phyloP scores from a whole-genome alignment of 1,284 basidiomycete genomes.

The Ceratobasidium sp. region DNA sequence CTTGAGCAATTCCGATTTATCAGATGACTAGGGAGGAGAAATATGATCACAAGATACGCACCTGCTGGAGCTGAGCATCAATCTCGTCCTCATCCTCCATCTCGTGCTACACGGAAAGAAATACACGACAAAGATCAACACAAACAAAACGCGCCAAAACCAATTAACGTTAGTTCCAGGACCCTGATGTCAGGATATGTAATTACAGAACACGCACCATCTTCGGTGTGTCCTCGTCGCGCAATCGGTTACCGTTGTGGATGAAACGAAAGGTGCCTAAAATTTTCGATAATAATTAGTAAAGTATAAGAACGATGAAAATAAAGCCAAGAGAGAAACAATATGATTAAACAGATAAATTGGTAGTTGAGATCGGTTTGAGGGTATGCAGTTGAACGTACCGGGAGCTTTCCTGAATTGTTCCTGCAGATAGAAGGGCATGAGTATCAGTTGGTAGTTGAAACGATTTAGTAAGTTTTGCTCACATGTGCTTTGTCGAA shows the following conservation, averaged over 20 bases:
- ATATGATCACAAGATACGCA: no score
- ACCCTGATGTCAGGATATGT: not conserved
- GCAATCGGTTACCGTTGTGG: constrained; percentile 20
- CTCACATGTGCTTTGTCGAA: constrained; percentile 37
- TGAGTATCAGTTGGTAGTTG: not conserved
- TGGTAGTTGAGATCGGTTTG: not conserved
- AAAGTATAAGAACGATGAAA: not conserved
- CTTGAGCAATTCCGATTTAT: not conserved
- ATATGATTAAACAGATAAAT: not conserved
- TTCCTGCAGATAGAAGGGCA: not conserved
- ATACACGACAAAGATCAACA: no score
- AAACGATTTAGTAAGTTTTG: not conserved
- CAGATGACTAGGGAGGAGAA: not conserved
- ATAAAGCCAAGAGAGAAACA: not conserved
- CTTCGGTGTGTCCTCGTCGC: constrained; percentile 23
- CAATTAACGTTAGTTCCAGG: not conserved
- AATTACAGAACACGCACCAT: not conserved
- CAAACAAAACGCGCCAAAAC: no score
- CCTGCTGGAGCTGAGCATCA: constrained; percentile 35
- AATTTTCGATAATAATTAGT: not conserved
- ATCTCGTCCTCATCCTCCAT: constrained; percentile 38
- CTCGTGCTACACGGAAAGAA: constrained; percentile 14
- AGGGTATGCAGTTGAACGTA: constrained; percentile 1
- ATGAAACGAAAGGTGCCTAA: constrained; percentile 32
- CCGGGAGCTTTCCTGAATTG: constrained; percentile 36